These are phyloP conservation scores for Orbilia javanica DNA, from an alignment of 2,329 filamentous ascomycete species.

Conservation along the genomic window DNA sequence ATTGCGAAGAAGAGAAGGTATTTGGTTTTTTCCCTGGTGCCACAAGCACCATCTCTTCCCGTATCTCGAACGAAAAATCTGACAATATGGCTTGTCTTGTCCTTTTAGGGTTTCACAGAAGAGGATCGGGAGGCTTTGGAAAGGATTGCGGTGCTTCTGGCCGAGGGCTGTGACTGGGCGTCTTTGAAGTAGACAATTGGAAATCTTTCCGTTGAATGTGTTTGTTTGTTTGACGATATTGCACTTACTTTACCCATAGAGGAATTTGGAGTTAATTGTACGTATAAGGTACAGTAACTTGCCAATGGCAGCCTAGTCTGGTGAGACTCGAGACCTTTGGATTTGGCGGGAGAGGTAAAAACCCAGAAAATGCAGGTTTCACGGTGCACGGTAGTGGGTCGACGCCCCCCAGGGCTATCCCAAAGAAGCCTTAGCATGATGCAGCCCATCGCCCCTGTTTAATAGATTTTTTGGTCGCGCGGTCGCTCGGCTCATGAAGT, in stretches of 20 bases:
- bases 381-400: constrained; percentile 51
- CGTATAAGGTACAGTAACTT: constrained; percentile 32
- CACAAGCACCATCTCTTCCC: constrained; percentile 65
- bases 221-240: not conserved
- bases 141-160: constrained; percentile 73
- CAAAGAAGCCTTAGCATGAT: constrained; percentile 55
- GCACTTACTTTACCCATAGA: too few species aligned
- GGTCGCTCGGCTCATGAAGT: constrained; percentile 29
- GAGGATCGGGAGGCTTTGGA: constrained; percentile 77
- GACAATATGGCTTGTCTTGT: constrained; percentile 27
- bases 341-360: constrained; percentile 35
- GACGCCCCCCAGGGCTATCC: constrained; percentile 30
- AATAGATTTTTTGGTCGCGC: constrained; percentile 40
- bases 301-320: constrained; percentile 44
- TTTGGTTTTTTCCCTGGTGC: constrained; percentile 63
- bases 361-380: constrained; percentile 48
- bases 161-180: constrained; percentile 75
- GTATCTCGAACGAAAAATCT: not conserved
- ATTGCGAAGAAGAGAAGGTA: constrained; percentile 71
- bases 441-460: constrained; percentile 58
- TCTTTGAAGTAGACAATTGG: constrained; percentile 7
- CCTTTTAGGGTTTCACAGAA: constrained; percentile 67
- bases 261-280: constrained; percentile 24
- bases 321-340: constrained; percentile 41
- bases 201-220: not conserved